phyloP scores from a whole-genome alignment of 768 basidiomycete species.

The Psilocybe subaeruginosa region DNA sequence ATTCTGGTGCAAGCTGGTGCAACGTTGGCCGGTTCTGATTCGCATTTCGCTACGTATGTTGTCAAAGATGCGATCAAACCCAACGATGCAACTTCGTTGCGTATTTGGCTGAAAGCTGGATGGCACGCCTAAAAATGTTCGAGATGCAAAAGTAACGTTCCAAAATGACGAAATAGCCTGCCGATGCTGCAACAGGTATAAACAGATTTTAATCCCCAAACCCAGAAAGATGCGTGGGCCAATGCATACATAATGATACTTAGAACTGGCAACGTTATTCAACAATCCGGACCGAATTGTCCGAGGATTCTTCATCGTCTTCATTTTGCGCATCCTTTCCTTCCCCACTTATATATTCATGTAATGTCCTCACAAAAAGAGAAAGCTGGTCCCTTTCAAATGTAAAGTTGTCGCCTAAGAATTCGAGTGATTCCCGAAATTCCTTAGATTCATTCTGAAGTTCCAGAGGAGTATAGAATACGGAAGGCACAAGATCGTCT shows the following conservation, averaged over 20 bases:
- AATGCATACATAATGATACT: constrained; percentile 1
- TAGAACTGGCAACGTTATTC: constrained; percentile 11
- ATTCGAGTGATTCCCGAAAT: constrained; percentile 62
- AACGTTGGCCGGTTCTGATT: constrained; percentile 69
- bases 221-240: background rate
- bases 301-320: constrained; percentile 25
- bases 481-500: constrained; percentile 45
- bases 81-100: constrained; percentile 46
- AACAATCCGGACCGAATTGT: constrained; percentile 25
- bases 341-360: constrained; percentile 49
- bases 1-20: constrained; percentile 74
- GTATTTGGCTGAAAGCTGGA: constrained; percentile 63
- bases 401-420: constrained; percentile 65
- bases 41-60: constrained; percentile 58
- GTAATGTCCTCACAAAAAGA: constrained; percentile 66
- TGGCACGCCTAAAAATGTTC: constrained; percentile 18
- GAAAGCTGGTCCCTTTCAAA: constrained; percentile 70
- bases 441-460: constrained; percentile 64
- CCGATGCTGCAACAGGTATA: background rate
- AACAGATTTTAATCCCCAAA: background rate
- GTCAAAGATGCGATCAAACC: constrained; percentile 34
- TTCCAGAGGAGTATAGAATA: constrained; percentile 65
- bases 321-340: constrained; percentile 32
- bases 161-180: background rate
- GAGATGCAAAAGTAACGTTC: background rate